These are phyloP conservation scores for Colletotrichum plurivorum DNA, from an alignment of 2,329 filamentous ascomycete genomes.

Conservation along the genomic window DNA sequence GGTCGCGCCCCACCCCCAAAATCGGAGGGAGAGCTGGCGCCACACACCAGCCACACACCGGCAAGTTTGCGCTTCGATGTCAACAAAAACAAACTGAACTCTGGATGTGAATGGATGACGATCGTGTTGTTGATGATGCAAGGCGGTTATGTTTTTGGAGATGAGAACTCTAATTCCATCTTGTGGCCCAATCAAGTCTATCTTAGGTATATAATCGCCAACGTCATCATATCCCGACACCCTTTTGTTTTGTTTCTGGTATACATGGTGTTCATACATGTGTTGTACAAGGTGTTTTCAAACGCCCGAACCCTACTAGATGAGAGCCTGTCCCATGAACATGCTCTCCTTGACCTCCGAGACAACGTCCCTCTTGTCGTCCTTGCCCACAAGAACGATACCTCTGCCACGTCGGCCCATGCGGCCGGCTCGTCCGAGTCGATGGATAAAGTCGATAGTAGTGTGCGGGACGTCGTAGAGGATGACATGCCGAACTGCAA, in stretches of 20 bases:
- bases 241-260: constrained; percentile 1
- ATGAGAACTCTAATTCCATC: constrained; percentile 2
- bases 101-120: not conserved
- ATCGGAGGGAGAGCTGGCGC: constrained; percentile 34
- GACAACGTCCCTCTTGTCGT: constrained; percentile 91
- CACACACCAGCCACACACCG: constrained; percentile 33
- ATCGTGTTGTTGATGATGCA: not conserved
- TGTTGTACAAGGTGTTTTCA: constrained; percentile 22
- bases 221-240: not conserved
- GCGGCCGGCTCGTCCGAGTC: constrained; percentile 89
- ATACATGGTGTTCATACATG: constrained; percentile 28
- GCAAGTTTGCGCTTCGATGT: not conserved
- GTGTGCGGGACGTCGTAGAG: constrained; percentile 98
- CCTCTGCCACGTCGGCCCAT: constrained; percentile 93
- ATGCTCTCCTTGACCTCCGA: constrained; percentile 92
- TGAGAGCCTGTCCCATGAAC: constrained; percentile 84
- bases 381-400: constrained; percentile 89
- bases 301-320: constrained; percentile 58
- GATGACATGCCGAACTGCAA: constrained; percentile 91
- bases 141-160: not conserved
- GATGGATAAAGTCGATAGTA: constrained; percentile 98
- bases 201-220: constrained; percentile 19
- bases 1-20: constrained; percentile 16
- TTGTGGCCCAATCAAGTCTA: constrained; percentile 12
- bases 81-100: not conserved